Evolutionary conservation across 495 filamentous ascomycete genomes (phyloP), one percentile per base, ranked within the genome.

Genomic region (Aspergillus haitiensis): DNA sequence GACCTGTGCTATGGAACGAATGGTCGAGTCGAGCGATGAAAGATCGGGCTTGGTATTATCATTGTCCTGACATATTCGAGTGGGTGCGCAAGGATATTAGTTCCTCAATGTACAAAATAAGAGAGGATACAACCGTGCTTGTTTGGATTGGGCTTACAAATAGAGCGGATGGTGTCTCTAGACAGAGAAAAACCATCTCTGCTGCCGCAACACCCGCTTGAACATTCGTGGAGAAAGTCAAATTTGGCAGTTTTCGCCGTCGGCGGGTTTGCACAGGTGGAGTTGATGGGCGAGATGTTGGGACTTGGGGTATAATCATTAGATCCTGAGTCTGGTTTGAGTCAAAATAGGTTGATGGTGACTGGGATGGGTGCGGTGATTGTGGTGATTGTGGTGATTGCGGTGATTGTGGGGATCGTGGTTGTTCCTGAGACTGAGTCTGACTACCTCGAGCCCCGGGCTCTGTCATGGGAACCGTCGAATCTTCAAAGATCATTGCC

Each of bases 161-260:
- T 18, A 55, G 12, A 27, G 27, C 34, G 32, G 46, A 52, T 15
- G 88, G 88, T 7, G 88, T 91, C 64, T 91, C 88, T 27, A 91
- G 85, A 10, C 85, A 84, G 40, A 92, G 81, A 52, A 93, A 86
- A 52, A 92, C 79, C 45, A 92, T 72, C 59, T 92, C 88, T 4
- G 90, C 88, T 40, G 84, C 78, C 4, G 67, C 70, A 36, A 93
- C 85, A 10, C 75, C 78, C 15, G 70, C 75, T 33, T 78, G 80
- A 5, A 90, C 73, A 35, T 87, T 76, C 13, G 82, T 86, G 3
- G 88, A 86, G 70, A 93, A 93, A 57, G 85, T 78, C 8, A 93
- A 71, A 66, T 89, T 92, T 13, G 61, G 39, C 3, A 66, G 45
- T 84, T 80, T 49, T 76, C 63, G 5, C 86, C 73, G 9, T 82